phyloP scores from a whole-genome alignment of 345 rosid species.

The Moricandia arvensis region DNA sequence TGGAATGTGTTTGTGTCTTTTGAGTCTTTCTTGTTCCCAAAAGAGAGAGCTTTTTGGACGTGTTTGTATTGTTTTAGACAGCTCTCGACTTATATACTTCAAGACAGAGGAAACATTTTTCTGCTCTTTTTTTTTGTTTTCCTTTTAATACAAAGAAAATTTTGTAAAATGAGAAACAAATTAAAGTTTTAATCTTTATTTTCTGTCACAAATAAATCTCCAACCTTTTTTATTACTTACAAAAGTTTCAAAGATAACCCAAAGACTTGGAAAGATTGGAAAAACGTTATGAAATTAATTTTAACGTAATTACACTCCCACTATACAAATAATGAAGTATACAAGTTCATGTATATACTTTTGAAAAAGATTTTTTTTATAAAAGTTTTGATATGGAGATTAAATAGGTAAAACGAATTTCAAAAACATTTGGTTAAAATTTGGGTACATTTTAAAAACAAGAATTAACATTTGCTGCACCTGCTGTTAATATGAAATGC shows the following conservation, averaged over 20 bases:
- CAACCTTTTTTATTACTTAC: background rate
- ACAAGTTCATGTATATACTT: background rate
- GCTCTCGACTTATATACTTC: slow-evolving; percentile 26
- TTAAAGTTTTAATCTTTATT: background rate
- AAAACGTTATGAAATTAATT: background rate
- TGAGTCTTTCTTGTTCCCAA: slow-evolving; percentile 31
- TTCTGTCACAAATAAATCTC: background rate
- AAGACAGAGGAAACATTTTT: slow-evolving; percentile 17
- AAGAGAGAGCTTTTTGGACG: slow-evolving; percentile 28
- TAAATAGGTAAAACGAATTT: background rate
- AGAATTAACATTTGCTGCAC: background rate
- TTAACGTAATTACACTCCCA: background rate
- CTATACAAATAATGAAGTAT: background rate
- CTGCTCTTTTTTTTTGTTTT: background rate
- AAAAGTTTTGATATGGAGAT: too few species aligned
- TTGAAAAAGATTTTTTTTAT: too few species aligned
- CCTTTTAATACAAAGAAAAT: background rate
- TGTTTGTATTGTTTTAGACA: slow-evolving; percentile 29
- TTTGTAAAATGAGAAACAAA: background rate
- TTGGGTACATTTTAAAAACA: background rate
- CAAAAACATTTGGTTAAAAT: background rate
- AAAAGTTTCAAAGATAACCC: background rate
- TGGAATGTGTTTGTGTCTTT: slow-evolving; percentile 34
- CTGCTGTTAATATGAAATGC: background rate
- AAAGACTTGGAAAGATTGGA: background rate